Evolutionary conservation across 352 stramenopile species (phyloP).

Genomic region (Phytophthora megakarya): DNA sequence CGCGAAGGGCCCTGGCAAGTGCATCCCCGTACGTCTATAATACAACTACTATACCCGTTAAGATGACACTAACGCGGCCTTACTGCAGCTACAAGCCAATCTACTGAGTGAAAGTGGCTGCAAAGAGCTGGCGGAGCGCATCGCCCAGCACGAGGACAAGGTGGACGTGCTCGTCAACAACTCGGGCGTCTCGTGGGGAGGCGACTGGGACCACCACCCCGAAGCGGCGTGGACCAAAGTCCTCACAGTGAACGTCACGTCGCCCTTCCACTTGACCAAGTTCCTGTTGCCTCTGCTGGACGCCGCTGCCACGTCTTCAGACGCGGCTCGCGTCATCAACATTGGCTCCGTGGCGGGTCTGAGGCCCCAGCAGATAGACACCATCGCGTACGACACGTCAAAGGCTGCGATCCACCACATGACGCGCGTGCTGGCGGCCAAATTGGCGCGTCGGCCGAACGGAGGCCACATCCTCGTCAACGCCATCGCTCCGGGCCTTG

Average conservation of each 20-base stretch:
- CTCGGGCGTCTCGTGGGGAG: conserved; percentile 69
- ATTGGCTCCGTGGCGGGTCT: conserved; percentile 80
- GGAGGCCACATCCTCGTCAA: conserved; percentile 95
- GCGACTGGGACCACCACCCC: conserved; percentile 40
- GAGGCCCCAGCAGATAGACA: conserved; percentile 84
- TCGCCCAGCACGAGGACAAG: conserved; percentile 72
- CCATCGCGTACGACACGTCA: conserved; percentile 93
- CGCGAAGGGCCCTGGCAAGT: conserved; percentile 63
- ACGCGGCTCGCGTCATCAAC: conserved; percentile 76
- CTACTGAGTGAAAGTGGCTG: conserved; percentile 41
- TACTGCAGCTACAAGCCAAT: conserved; percentile 44
- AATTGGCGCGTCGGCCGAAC: conserved; percentile 85
- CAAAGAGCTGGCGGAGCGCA: conserved; percentile 62
- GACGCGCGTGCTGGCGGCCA: conserved; percentile 91
- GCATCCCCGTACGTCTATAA: conserved; percentile 45
- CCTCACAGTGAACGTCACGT: conserved; percentile 95
- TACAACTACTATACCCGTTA: not conserved
- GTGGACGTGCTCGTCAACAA: conserved; percentile 97
- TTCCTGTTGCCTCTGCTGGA: conserved; percentile 92
- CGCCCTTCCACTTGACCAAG: conserved; percentile 93
- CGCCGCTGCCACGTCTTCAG: conserved; percentile 47
- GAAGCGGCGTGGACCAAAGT: conserved; percentile 92
- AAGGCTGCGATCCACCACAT: conserved; percentile 96
- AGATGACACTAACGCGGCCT: not conserved
- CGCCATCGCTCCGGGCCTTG: conserved; percentile 92